phyloP scores from a whole-genome alignment of 1,139 yeast genomes.

The Hyphopichia burtonii region DNA sequence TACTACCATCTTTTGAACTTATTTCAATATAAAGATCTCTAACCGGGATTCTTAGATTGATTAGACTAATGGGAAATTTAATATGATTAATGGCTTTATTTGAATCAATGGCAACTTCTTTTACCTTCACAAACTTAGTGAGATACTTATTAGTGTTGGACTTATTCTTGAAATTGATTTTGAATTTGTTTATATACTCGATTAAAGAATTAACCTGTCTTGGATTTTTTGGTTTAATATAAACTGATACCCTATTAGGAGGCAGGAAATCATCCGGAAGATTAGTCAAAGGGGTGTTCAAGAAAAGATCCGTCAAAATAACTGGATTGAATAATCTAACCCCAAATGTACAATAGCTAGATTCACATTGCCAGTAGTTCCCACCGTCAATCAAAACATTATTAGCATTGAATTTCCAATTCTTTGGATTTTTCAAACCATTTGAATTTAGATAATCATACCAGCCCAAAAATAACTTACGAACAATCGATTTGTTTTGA shows the following conservation, averaged over 20 bases:
- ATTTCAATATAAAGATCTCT: constrained; percentile 39
- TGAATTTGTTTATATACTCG: constrained; percentile 18
- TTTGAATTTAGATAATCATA: constrained; percentile 30
- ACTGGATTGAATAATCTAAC: constrained; percentile 32
- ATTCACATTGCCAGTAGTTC: constrained; percentile 33
- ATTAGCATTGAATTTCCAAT: constrained; percentile 40
- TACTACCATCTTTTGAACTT: constrained; percentile 14
- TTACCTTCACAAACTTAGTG: constrained; percentile 33
- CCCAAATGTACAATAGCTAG: constrained; percentile 32
- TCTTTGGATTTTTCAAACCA: constrained; percentile 20
- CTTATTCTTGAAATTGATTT: constrained; percentile 8
- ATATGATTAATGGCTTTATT: constrained; percentile 25
- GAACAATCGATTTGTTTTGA: constrained; percentile 13
- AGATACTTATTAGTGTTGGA: constrained; percentile 21
- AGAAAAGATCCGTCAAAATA: constrained; percentile 35
- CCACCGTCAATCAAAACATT: constrained; percentile 38
- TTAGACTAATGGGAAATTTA: constrained; percentile 33
- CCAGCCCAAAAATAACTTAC: constrained; percentile 41
- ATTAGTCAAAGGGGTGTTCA: constrained; percentile 17
- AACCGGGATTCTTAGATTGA: constrained; percentile 33
- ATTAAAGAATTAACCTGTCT: constrained; percentile 14
- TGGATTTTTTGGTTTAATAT: constrained; percentile 6
- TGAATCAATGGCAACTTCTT: constrained; percentile 18
- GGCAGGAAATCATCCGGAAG: constrained; percentile 4
- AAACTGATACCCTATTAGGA: constrained; percentile 7